These are phyloP conservation scores for Penicillium sp. DNA, from an alignment of 2,329 filamentous ascomycete species.

Conservation along the genomic window DNA sequence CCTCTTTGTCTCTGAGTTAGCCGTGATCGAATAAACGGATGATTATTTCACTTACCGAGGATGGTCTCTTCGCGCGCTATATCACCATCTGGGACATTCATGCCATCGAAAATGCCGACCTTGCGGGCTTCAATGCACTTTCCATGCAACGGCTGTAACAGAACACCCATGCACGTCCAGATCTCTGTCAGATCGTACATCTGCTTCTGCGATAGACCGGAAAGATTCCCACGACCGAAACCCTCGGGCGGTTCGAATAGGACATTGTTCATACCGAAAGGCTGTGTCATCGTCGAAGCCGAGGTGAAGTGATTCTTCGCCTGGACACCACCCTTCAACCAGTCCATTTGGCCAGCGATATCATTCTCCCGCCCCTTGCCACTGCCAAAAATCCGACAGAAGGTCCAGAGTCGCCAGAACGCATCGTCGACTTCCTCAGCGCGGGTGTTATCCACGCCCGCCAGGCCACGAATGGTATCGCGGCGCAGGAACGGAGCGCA, in stretches of 20 bases:
- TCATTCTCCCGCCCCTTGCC: conserved; percentile 58
- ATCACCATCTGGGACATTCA: conserved; percentile 46
- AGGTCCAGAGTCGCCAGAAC: conserved; percentile 65
- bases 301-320: conserved; percentile 44
- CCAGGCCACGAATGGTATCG: conserved; percentile 54
- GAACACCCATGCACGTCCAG: conserved; percentile 58
- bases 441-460: conserved; percentile 44
- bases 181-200: conserved; percentile 64
- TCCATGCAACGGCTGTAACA: conserved; percentile 56
- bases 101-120: conserved; percentile 56
- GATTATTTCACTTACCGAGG: conserved; percentile 43
- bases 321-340: conserved; percentile 57
- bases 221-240: conserved; percentile 57
- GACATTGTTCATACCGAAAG: conserved; percentile 52
- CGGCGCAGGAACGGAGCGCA: conserved; percentile 56
- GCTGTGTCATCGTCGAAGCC: conserved; percentile 47
- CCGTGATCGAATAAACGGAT: neutral
- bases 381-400: conserved; percentile 61
- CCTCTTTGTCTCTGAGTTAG: conserved; percentile 42
- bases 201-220: conserved; percentile 53
- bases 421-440: conserved; percentile 58
- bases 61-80: conserved; percentile 47
- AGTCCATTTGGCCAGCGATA: conserved; percentile 59
- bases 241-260: conserved; percentile 55
- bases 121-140: conserved; percentile 53